Base-by-base conservation (phyloP, 148 eudicot genomes). In the Amaranthus hypochondriacus region DNA sequence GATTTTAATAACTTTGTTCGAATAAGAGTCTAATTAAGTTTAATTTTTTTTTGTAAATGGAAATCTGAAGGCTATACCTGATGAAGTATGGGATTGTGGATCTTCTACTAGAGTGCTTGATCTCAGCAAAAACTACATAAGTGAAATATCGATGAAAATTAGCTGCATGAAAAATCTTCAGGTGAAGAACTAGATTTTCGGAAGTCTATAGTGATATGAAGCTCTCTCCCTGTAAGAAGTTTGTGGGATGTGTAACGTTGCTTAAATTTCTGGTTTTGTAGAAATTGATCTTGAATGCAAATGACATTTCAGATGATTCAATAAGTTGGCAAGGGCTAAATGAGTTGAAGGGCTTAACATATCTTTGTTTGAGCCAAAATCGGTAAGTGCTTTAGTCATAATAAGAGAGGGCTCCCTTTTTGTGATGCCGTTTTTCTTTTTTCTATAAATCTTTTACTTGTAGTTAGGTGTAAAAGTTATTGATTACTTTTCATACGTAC, bases 81-180 rank as follows among this genome's bases (percentile, higher is more conserved):
- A 89, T 62, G 92, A 90, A 83, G 91, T 90, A 42, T 96, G 90
- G 97, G 84, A 77, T 66, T 86, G 90, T 70, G 89, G 84, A 70
- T 70, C 94, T 78, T 82, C 87, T 76, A 84, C 85, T 59, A 89
- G 92, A 83, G 86, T 90, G 8, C 92, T 96, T 75, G 97, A 92
- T 84, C 85, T 89, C 80, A 85, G 86, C 83, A 82, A 80, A 80
- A 96, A 96, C 78, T 79, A 74, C 48, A 72, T 96, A 73, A 62
- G 77, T 71, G 81, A 84, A 9, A 61, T 92, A 62, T 90, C 99
- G 51, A 64, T 72, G 77, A 75, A 81, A 77, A 78, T 92, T 61
- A 79, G 83, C 76, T 61, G 69, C 73, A 76, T 92, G 68, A 78
- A 77, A 67, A 76, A 83, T 54, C 39, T 95, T 47, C 84, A 92